phyloP scores from a whole-genome alignment of 1,139 yeast genomes.

The Protomyces inundatus region DNA sequence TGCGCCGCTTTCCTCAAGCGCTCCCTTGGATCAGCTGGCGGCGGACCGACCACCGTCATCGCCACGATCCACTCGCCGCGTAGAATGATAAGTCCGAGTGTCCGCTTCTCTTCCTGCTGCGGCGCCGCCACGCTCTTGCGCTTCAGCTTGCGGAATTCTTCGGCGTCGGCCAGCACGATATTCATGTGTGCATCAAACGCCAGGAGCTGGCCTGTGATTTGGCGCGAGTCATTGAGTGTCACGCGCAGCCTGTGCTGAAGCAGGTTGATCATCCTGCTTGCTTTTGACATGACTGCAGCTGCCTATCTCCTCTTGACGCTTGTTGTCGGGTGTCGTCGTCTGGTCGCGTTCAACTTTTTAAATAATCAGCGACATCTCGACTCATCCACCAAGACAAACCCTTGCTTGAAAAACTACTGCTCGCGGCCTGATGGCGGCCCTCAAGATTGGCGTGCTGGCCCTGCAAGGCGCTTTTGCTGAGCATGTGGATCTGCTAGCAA shows the following conservation, averaged over 20 bases:
- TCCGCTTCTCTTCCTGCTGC: constrained; percentile 54
- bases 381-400: too few relatives aligned
- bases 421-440: constrained; percentile 5
- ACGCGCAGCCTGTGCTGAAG: constrained; percentile 68
- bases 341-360: too few relatives aligned
- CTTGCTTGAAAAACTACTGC: too few relatives aligned
- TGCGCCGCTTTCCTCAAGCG: constrained; percentile 43
- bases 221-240: constrained; percentile 67
- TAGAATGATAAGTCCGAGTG: constrained; percentile 72
- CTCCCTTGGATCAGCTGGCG: constrained; percentile 49
- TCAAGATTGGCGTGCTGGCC: constrained; percentile 62
- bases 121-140: constrained; percentile 19
- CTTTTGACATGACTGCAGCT: neutral
- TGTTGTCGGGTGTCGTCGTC: too few relatives aligned
- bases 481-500: constrained; percentile 53
- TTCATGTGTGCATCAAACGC: constrained; percentile 80
- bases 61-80: constrained; percentile 90
- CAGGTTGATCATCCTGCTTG: neutral
- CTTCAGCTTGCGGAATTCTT: constrained; percentile 55
- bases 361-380: too few relatives aligned
- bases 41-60: constrained; percentile 74
- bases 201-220: constrained; percentile 69
- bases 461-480: constrained; percentile 77
- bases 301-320: too few relatives aligned
- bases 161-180: constrained; percentile 75